A percentile compares a stretch with the other conserved stretches of the same genome.
Evolutionary conservation across 2,329 filamentous ascomycete genomes (phyloP).

Genomic region (Fusarium sp.): DNA sequence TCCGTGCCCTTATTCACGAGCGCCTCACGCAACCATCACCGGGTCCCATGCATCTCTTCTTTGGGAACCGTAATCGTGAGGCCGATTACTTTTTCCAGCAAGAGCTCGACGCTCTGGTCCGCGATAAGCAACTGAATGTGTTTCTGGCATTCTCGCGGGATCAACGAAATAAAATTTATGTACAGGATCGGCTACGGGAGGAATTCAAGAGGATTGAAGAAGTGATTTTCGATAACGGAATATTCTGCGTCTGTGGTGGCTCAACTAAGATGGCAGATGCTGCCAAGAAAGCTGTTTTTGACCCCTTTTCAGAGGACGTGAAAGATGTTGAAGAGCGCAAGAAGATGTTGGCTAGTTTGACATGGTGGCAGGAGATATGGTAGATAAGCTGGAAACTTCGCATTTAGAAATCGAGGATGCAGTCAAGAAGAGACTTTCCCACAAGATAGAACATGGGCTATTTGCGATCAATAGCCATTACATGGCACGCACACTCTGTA

Average conservation of each 20-base stretch:
- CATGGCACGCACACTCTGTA: background rate
- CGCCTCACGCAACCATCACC: constrained; percentile 56
- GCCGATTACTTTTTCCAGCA: constrained; percentile 85
- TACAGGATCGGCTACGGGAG: constrained; percentile 64
- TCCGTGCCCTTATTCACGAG: constrained; percentile 83
- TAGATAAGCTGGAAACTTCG: constrained; percentile 43
- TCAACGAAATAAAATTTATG: constrained; percentile 62
- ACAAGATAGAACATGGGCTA: background rate
- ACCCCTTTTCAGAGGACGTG: constrained; percentile 57
- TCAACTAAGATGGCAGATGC: constrained; percentile 68
- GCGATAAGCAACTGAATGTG: constrained; percentile 47
- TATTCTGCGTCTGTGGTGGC: constrained; percentile 67
- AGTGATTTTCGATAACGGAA: constrained; percentile 54
- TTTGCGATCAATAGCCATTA: background rate
- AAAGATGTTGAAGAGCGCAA: constrained; percentile 54
- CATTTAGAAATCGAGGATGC: background rate
- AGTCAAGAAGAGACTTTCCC: background rate
- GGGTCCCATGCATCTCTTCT: constrained; percentile 74
- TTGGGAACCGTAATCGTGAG: constrained; percentile 79
- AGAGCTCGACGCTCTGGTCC: constrained; percentile 70
- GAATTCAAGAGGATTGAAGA: constrained; percentile 51
- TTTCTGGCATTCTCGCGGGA: constrained; percentile 63
- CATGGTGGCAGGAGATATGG: constrained; percentile 71
- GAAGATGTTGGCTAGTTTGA: constrained; percentile 50
- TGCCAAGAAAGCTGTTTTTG: constrained; percentile 63